phyloP scores from a whole-genome alignment of 257 asterid genomes.

The Solanum ahanhuiri region DNA sequence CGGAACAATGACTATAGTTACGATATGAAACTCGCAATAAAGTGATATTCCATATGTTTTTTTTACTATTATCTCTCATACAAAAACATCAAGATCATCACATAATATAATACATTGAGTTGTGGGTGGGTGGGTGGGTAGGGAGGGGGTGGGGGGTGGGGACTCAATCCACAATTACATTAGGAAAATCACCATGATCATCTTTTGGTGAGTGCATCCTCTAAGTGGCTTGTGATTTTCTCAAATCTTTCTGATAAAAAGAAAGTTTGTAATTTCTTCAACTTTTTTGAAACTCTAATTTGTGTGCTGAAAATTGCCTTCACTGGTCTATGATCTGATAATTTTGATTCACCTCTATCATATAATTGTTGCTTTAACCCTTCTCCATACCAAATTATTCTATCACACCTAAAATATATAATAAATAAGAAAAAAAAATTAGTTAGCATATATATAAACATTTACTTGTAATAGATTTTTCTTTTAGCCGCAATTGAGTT shows the following conservation, averaged over 20 bases:
- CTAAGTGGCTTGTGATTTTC: slow-evolving; percentile 5
- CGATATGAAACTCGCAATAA: too few species aligned
- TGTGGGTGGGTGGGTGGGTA: too few species aligned
- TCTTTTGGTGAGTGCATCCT: slow-evolving; percentile 1
- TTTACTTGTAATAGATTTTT: too few species aligned
- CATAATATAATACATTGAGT: not conserved
- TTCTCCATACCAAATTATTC: slow-evolving; percentile 60
- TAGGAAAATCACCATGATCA: not conserved
- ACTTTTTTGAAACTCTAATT: slow-evolving; percentile 18
- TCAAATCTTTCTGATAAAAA: slow-evolving; percentile 40
- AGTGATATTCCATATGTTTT: too few species aligned
- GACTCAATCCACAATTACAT: not conserved
- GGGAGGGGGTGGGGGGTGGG: too few species aligned
- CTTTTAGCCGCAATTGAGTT: not conserved
- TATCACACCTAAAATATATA: slow-evolving; percentile 40
- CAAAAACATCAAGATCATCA: not conserved
- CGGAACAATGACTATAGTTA: too few species aligned
- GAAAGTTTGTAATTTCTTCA: slow-evolving; percentile 23
- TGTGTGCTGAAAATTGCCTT: slow-evolving; percentile 37
- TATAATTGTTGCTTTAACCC: slow-evolving; percentile 42
- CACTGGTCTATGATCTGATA: slow-evolving; percentile 64
- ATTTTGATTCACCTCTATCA: slow-evolving; percentile 41
- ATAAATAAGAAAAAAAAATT: not conserved
- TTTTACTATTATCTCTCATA: not conserved
- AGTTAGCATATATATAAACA: not conserved